Evolutionary conservation across 2,329 filamentous ascomycete species (phyloP).

Genomic region (Colletotrichum salicis): DNA sequence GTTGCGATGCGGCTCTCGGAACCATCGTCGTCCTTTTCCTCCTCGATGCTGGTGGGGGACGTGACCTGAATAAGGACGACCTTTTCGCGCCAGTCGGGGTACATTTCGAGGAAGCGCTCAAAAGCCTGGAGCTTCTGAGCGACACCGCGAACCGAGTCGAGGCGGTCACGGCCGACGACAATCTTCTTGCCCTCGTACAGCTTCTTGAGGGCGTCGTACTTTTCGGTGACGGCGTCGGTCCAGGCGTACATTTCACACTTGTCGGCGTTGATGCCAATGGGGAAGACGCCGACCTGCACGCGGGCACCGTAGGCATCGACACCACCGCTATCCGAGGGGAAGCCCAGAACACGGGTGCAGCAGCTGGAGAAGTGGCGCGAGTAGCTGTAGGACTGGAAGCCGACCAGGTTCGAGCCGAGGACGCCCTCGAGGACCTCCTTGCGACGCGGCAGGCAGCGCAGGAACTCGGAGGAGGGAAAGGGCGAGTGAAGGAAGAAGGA

Average conservation of each 20-base stretch:
- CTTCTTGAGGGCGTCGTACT: conserved; percentile 77
- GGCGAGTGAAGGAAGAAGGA: conserved; percentile 94
- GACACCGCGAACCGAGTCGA: conserved; percentile 92
- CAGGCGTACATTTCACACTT: conserved; percentile 82
- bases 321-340: conserved; percentile 84
- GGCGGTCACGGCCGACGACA: conserved; percentile 92
- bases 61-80: conserved; percentile 96
- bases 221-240: conserved; percentile 73
- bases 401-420: conserved; percentile 90
- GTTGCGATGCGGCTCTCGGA: conserved; percentile 83
- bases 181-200: conserved; percentile 92
- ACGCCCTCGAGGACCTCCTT: conserved; percentile 93
- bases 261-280: conserved; percentile 91
- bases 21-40: conserved; percentile 73
- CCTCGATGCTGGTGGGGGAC: conserved; percentile 83
- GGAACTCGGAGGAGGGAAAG: conserved; percentile 95
- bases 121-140: conserved; percentile 97
- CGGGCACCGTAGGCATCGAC: conserved; percentile 90
- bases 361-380: conserved; percentile 94
- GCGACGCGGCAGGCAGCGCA: conserved; percentile 85
- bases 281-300: conserved; percentile 91
- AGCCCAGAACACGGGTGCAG: conserved; percentile 90
- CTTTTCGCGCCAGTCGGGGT: conserved; percentile 91
- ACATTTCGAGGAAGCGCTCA: conserved; percentile 88
- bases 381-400: conserved; percentile 96